These are phyloP conservation scores for Cylindrotheca closterium DNA, from an alignment of 108 stramenopile species.

Conservation along the genomic window DNA sequence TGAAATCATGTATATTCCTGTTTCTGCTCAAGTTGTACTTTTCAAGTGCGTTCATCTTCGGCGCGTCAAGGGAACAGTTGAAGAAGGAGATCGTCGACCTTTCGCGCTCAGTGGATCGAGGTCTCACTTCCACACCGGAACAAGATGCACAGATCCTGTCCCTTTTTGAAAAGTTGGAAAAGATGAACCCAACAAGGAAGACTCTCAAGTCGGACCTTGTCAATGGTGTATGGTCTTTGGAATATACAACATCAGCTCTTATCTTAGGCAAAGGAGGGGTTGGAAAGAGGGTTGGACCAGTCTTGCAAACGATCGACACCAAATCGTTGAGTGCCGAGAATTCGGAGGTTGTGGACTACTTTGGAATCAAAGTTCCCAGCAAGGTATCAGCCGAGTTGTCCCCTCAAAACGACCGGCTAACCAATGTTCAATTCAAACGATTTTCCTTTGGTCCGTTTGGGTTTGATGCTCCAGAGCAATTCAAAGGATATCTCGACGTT, in stretches of 20 bases:
- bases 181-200: slow-evolving; percentile 39
- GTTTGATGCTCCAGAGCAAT: slow-evolving; percentile 52
- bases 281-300: slow-evolving; percentile 36
- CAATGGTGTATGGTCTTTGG: slow-evolving; percentile 54
- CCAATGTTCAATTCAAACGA: slow-evolving; percentile 50
- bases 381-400: slow-evolving; percentile 41
- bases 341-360: slow-evolving; percentile 46
- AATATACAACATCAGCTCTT: slow-evolving; percentile 51
- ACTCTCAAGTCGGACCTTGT: slow-evolving; percentile 40
- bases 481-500: slow-evolving; percentile 47
- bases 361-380: slow-evolving; percentile 32
- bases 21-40: neutral
- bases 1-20: neutral
- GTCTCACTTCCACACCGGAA: slow-evolving; percentile 41
- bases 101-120: slow-evolving; percentile 36
- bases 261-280: slow-evolving; percentile 48
- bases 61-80: slow-evolving; percentile 10
- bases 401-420: slow-evolving; percentile 41
- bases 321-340: slow-evolving; percentile 41
- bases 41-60: neutral
- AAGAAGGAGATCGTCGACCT: slow-evolving; percentile 40
- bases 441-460: slow-evolving; percentile 49
- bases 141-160: slow-evolving; percentile 36
- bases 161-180: slow-evolving; percentile 43
- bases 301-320: slow-evolving; percentile 51